Conservation (phyloP, 306 rosid species). For the Quercus cerris region DNA sequence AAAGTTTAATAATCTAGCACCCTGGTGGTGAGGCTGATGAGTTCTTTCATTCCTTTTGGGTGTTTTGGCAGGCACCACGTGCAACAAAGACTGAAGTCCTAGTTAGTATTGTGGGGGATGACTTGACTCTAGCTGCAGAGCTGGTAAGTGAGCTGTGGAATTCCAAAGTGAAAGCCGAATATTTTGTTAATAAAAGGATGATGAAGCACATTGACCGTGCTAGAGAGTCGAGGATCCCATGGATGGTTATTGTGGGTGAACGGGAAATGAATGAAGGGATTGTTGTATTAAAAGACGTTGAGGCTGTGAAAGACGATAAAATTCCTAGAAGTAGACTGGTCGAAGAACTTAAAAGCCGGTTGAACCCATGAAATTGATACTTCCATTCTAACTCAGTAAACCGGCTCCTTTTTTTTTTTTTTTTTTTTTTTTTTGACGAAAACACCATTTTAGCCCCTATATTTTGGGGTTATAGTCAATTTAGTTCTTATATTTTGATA, state of each 20-base stretch:
- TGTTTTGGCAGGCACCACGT: conserved; percentile 51
- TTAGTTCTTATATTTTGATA: too few relatives aligned
- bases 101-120: conserved; percentile 76
- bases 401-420: too few relatives aligned
- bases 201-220: conserved; percentile 74
- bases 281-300: conserved; percentile 56
- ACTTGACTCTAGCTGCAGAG: conserved; percentile 61
- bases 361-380: conserved; percentile 22
- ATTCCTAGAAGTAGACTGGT: conserved; percentile 50
- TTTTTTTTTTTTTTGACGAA: too few relatives aligned
- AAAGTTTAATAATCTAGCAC: too few relatives aligned
- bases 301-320: conserved; percentile 31
- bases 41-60: neutral
- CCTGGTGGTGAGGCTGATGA: neutral
- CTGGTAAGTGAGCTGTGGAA: conserved; percentile 76
- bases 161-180: conserved; percentile 59
- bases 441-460: too few relatives aligned
- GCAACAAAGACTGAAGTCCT: conserved; percentile 82
- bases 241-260: conserved; percentile 79
- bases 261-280: conserved; percentile 61
- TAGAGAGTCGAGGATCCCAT: conserved; percentile 73
- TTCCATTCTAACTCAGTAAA: too few relatives aligned
- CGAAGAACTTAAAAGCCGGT: conserved; percentile 55
- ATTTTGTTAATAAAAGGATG: conserved; percentile 53
- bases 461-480: too few relatives aligned